These are phyloP conservation scores for Ophiostoma quercus DNA, from an alignment of 2,329 filamentous ascomycete species.

Conservation along the genomic window DNA sequence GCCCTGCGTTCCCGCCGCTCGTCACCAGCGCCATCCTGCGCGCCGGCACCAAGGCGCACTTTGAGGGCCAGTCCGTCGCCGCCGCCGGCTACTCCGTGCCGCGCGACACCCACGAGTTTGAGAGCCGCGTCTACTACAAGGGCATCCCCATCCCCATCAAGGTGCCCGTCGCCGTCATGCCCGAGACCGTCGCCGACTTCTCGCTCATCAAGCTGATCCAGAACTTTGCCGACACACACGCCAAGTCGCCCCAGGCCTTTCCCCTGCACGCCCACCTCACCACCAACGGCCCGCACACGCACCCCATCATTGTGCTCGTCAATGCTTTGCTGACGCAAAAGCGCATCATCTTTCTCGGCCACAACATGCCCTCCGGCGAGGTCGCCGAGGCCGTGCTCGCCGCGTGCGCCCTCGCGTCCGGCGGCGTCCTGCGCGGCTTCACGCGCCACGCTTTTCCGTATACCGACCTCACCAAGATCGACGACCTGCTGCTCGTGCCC, in stretches of 20 bases:
- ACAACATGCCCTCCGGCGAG: slow-evolving; percentile 91
- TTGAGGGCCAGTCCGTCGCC: slow-evolving; percentile 46
- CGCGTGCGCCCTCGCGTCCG: slow-evolving; percentile 90
- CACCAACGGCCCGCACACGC: slow-evolving; percentile 81
- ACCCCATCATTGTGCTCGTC: slow-evolving; percentile 89
- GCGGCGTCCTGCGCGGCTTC: slow-evolving; percentile 87
- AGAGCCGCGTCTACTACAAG: slow-evolving; percentile 92
- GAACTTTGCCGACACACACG: slow-evolving; percentile 79
- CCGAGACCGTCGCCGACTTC: slow-evolving; percentile 95
- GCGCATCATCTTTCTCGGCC: slow-evolving; percentile 88
- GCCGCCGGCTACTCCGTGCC: slow-evolving; percentile 66
- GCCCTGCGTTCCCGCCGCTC: slow-evolving; percentile 22
- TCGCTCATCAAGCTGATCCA: slow-evolving; percentile 96
- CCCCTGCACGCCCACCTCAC: slow-evolving; percentile 85
- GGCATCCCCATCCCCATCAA: slow-evolving; percentile 96
- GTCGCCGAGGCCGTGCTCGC: slow-evolving; percentile 97
- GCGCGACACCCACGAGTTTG: slow-evolving; percentile 94
- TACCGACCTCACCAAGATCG: slow-evolving; percentile 95
- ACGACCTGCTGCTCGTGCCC: slow-evolving; percentile 90
- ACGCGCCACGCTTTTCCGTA: slow-evolving; percentile 96
- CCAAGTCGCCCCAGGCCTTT: slow-evolving; percentile 80
- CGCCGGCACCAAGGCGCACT: slow-evolving; percentile 57
- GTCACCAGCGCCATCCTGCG: slow-evolving; percentile 47
- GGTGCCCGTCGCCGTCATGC: slow-evolving; percentile 85
- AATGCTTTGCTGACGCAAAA: slow-evolving; percentile 96